These are phyloP conservation scores for Candida sithepensis DNA, from an alignment of 805 yeast species.

Conservation along the genomic window DNA sequence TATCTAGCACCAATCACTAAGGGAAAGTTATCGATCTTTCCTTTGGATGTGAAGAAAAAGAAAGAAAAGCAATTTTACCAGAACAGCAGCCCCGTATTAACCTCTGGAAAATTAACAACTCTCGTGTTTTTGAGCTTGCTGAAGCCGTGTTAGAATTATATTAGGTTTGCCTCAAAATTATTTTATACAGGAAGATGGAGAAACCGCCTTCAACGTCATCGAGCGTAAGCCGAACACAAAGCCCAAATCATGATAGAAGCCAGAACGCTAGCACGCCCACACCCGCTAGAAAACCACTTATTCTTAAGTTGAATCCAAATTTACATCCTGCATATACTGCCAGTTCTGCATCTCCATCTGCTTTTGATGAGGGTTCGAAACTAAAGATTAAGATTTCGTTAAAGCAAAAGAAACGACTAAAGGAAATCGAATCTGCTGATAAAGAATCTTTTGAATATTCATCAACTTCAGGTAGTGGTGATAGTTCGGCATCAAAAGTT, in stretches of 20 bases:
- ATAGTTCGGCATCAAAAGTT: background rate
- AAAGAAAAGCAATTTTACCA: too few relatives aligned
- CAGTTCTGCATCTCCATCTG: background rate
- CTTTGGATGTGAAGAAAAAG: too few relatives aligned
- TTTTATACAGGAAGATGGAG: background rate
- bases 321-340: background rate
- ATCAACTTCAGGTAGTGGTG: background rate
- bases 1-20: too few relatives aligned
- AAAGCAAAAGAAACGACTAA: too few relatives aligned
- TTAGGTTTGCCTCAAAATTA: background rate
- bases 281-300: background rate
- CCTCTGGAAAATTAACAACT: too few relatives aligned
- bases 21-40: too few relatives aligned
- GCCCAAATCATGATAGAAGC: background rate
- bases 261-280: background rate
- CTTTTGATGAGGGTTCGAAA: conserved; percentile 1
- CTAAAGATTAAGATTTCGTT: conserved; percentile 9
- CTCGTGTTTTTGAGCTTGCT: too few relatives aligned
- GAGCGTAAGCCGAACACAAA: background rate
- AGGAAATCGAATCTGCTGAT: too few relatives aligned
- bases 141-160: too few relatives aligned
- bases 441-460: background rate
- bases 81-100: too few relatives aligned
- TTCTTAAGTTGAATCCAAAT: background rate
- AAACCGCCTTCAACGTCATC: background rate